Evolutionary conservation across 2,329 filamentous ascomycete genomes (phyloP), one percentile per base, ranked within the genome.

Genomic region (Fusarium agapanthi): DNA sequence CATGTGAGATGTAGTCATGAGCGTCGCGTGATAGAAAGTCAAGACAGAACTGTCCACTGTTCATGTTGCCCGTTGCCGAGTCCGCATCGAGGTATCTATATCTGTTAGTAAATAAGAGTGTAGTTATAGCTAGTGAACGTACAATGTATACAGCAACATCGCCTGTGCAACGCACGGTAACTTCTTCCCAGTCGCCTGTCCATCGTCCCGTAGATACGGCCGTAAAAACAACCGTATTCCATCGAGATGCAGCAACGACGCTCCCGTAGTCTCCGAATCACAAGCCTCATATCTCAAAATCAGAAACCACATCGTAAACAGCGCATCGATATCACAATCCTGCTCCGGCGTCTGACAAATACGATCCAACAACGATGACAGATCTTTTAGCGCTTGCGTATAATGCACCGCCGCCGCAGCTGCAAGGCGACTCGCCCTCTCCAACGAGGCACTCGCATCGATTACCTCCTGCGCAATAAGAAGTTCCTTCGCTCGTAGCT

Each of bases 281-380:
- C 58, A 65, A 20, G 69, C 64, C 22, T 76, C 74, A 1, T 73
- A 76, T 9, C 61, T 50, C 4, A 76, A 13, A 12, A 76, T 75
- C 0, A 76, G 64, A 10, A 76, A 76, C 74, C 74, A 76, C 74
- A 76, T 76, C 1, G 67, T 51, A 30, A 76, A 76, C 4, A 76
- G 12, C 3, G 74, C 74, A 22, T 76, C 60, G 6, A 76, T 51
- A 28, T 76, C 74, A 7, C 41, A 35, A 1, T 53, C 45, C 32
- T 56, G 41, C 12, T 63, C 65, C 2, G 69, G 38, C 0, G 66
- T 67, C 22, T 64, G 61, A 7, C 72, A 76, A 7, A 76, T 61
- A 3, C 48, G 64, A 26, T 69, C 48, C 3, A 76, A 16, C 4
- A 76, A 32, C 35, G 62, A 65, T 1, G 74, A 76, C 13, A 76